These are phyloP conservation scores for Xylaria curta DNA, from an alignment of 495 filamentous ascomycete genomes.

Conservation along the genomic window DNA sequence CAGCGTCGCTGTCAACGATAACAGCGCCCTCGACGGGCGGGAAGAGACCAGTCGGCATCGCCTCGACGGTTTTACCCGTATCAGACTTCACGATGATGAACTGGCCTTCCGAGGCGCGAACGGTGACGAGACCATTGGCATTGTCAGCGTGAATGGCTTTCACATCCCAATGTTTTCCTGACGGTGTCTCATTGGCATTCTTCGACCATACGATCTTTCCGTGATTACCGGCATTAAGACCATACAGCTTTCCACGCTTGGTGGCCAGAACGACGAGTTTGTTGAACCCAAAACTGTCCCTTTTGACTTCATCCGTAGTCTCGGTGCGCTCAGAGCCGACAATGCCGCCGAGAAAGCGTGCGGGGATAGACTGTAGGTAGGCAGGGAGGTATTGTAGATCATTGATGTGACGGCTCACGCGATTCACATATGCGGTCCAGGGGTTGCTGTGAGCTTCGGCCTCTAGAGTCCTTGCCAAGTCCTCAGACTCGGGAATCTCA, in stretches of 20 bases:
- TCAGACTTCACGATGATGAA: constrained; percentile 61
- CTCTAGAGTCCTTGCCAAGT: constrained; percentile 79
- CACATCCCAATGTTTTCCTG: constrained; percentile 66
- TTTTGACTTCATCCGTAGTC: constrained; percentile 59
- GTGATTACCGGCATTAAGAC: constrained; percentile 75
- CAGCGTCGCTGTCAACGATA: constrained; percentile 57
- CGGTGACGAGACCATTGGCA: constrained; percentile 59
- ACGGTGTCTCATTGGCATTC: constrained; percentile 61
- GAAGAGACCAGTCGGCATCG: constrained; percentile 43
- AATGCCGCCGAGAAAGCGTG: constrained; percentile 72
- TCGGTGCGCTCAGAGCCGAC: constrained; percentile 56
- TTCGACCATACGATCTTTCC: constrained; percentile 78
- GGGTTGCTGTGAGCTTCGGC: constrained; percentile 85
- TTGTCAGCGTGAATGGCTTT: constrained; percentile 68
- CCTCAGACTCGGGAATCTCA: constrained; percentile 72
- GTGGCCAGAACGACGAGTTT: constrained; percentile 86
- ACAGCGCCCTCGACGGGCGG: constrained; percentile 52
- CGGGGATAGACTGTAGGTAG: constrained; percentile 70
- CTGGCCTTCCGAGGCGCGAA: constrained; percentile 65
- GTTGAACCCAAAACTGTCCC: constrained; percentile 86
- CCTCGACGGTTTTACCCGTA: constrained; percentile 62
- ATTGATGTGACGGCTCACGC: constrained; percentile 78
- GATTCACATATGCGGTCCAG: constrained; percentile 81
- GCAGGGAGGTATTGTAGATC: constrained; percentile 82
- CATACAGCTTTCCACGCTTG: constrained; percentile 76